These are phyloP conservation scores for Cicer arietinum DNA, from an alignment of 306 rosid species.

Conservation along the genomic window DNA sequence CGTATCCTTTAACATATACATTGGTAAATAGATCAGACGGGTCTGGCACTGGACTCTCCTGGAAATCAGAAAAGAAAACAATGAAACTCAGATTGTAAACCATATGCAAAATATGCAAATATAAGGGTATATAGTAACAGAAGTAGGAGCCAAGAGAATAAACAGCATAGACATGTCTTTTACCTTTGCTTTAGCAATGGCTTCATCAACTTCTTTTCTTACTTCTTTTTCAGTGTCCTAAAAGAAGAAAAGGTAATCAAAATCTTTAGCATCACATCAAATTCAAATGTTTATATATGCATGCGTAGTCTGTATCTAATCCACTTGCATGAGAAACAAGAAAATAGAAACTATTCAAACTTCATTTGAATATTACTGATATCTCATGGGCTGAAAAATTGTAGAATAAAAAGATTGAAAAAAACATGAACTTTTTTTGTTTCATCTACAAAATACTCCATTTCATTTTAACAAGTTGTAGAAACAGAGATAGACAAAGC, in stretches of 20 bases:
- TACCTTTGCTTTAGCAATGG: conserved; percentile 96
- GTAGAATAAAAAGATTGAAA: neutral
- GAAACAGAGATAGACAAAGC: neutral
- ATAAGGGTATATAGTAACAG: neutral
- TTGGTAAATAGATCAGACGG: conserved; percentile 74
- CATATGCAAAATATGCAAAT: conserved; percentile 11
- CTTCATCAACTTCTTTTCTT: conserved; percentile 87
- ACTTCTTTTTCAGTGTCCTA: conserved; percentile 87
- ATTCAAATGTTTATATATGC: conserved; percentile 12
- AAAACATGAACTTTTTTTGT: neutral
- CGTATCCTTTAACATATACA: conserved; percentile 69
- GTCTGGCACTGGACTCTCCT: conserved; percentile 89
- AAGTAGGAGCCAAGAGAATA: neutral
- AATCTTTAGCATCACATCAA: conserved; percentile 29
- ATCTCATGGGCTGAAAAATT: conserved; percentile 8
- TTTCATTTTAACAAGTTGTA: conserved; percentile 22
- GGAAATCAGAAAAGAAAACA: conserved; percentile 47
- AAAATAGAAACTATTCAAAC: conserved; percentile 8
- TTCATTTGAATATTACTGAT: conserved; percentile 24
- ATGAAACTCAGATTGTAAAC: conserved; percentile 31
- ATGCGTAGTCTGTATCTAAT: neutral
- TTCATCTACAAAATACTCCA: neutral
- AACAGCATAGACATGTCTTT: conserved; percentile 33
- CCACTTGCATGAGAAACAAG: neutral
- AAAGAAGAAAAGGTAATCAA: conserved; percentile 25